Percentiles rank a stretch among this genome's conserved stretches.
Evolutionary conservation across 352 stramenopile genomes (phyloP).

Genomic region (Phytopythium mirpurense): DNA sequence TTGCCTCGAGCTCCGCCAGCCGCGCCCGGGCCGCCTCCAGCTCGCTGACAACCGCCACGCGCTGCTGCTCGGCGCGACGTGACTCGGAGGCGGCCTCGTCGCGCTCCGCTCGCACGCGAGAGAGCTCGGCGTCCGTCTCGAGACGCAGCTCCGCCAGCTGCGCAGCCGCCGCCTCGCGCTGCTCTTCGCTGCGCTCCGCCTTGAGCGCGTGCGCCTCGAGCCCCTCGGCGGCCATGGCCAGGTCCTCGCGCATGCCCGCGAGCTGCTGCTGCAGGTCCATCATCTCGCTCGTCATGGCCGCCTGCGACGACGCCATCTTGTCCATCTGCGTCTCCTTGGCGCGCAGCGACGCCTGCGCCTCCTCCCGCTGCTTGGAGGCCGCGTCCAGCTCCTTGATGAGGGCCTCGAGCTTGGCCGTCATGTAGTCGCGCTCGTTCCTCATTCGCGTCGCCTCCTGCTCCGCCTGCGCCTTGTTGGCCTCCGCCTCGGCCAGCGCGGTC

Average conservation of each 20-base stretch:
- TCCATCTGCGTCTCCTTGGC: conserved; percentile 70
- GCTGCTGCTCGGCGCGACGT: conserved; percentile 3
- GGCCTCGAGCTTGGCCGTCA: conserved; percentile 59
- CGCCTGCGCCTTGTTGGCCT: conserved; percentile 3
- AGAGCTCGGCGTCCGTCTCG: conserved; percentile 42
- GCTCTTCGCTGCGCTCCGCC: conserved; percentile 48
- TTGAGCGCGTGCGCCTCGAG: conserved; percentile 62
- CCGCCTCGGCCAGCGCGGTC: conserved; percentile 19
- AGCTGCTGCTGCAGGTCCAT: conserved; percentile 64
- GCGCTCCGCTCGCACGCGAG: conserved; percentile 38
- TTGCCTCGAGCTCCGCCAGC: conserved; percentile 36
- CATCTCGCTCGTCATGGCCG: conserved; percentile 50
- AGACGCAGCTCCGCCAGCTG: conserved; percentile 40
- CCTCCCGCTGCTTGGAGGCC: conserved; percentile 30
- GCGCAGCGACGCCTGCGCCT: conserved; percentile 29
- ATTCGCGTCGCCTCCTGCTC: conserved; percentile 27
- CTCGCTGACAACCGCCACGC: conserved; percentile 26
- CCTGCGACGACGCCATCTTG: conserved; percentile 58
- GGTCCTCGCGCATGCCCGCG: conserved; percentile 49
- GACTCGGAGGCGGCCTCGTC: conserved; percentile 18
- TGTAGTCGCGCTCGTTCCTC: conserved; percentile 59
- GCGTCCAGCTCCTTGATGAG: conserved; percentile 56
- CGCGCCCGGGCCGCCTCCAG: conserved; percentile 32
- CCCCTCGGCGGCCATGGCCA: conserved; percentile 58
- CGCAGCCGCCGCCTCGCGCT: conserved; percentile 43